Base-by-base conservation (phyloP, 2,329 filamentous ascomycete species). In the Pseudogymnoascus sp. region DNA sequence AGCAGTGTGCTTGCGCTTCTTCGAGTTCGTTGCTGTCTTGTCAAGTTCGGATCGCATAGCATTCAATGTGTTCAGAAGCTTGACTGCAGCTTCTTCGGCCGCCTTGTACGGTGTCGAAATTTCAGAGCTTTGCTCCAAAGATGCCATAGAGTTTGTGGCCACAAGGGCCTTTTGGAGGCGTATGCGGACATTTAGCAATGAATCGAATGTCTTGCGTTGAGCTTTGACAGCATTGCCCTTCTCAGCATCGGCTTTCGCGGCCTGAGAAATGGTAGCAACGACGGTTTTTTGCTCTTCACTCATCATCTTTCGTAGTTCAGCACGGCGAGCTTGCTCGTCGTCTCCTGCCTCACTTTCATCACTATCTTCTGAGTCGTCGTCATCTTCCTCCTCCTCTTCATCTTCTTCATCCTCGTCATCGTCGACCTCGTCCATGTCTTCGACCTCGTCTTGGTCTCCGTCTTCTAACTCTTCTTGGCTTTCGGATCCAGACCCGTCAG, bases 101-200 rank as follows among this genome's bases (percentile, higher is more conserved):
- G 89, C 89, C 68, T 82, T 85, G 78, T 80, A 96, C 71, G 76
- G 87, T 73, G 82, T 74, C 69, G 38, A 67, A 4, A 71, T 72
- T 4, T 71, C 69, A 1, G 80, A 75, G 13, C 72, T 77, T 1
- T 78, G 73, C 10, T 78, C 75, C 1, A 82, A 68, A 0, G 78
- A 72, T 15, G 82, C 75, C 42, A 96, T 80, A 0, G 91, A 88
- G 74, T 97, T 97, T 26, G 88, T 84, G 0, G 90, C 87, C 15
- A 95, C 83, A 13, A 99, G 78, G 1, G 90, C 91, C 75, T 97
- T 97, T 75, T 99, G 96, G 17, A 99, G 78, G 65, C 93, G 90
- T 72, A 99, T 97, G 19, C 95, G 87, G 13, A 92, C 84, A 76
- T 96, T 96, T 33, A 99, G 82, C 0, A 97, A 83, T 0, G 90